Conservation (phyloP, 2,329 filamentous ascomycete genomes). For the Aureobasidium sp. region DNA sequence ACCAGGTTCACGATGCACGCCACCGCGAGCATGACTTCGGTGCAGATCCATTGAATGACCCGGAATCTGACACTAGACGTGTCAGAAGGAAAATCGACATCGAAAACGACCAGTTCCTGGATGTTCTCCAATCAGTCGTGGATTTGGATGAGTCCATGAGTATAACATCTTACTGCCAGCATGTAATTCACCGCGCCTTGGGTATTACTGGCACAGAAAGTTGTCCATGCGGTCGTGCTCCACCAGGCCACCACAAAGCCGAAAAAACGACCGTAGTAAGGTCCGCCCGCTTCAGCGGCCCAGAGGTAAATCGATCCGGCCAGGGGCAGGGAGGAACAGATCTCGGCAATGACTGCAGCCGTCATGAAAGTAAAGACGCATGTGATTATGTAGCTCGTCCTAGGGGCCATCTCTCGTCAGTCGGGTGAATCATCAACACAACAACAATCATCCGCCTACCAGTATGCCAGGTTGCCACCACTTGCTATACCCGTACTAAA, state of each 20-base stretch:
- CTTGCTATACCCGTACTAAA: constrained; percentile 56
- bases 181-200: constrained; percentile 36
- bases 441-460: constrained; percentile 20
- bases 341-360: constrained; percentile 53
- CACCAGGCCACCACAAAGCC: constrained; percentile 58
- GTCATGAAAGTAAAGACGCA: constrained; percentile 56
- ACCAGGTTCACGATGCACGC: constrained; percentile 35
- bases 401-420: too few species aligned
- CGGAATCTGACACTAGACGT: constrained; percentile 49
- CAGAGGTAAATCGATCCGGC: constrained; percentile 56
- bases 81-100: constrained; percentile 46
- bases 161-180: constrained; percentile 27
- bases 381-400: constrained; percentile 52
- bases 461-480: constrained; percentile 55
- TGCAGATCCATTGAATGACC: constrained; percentile 55
- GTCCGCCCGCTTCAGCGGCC: constrained; percentile 53
- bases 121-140: too few species aligned
- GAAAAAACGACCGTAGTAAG: constrained; percentile 47
- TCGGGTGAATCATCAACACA: too few species aligned
- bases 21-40: constrained; percentile 37
- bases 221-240: constrained; percentile 58
- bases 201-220: constrained; percentile 31
- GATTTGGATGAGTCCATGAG: too few species aligned
- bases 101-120: constrained; percentile 48
- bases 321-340: constrained; percentile 52